Base-by-base conservation (phyloP, 306 rosid genomes). In the Quillaja saponaria region DNA sequence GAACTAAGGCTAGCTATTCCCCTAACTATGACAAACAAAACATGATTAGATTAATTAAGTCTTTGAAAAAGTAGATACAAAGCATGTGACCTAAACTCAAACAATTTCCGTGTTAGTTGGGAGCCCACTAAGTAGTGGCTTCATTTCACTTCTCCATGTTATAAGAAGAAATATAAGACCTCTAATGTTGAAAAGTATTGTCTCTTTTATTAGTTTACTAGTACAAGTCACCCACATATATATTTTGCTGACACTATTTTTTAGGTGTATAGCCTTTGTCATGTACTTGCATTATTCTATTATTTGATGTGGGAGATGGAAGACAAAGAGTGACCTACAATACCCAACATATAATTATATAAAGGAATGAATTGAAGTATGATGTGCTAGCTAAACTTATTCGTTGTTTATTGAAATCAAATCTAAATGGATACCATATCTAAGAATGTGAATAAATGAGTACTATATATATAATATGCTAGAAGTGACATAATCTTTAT, bases 121-220 rank as follows among this genome's bases (percentile, higher is more conserved):
- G 88, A 76, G 73, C 81, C 90, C 84, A 79, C 73, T 64, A 79
- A 66, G 60, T 70, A 69, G 66, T 70, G 80, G 64, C 58, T 72
- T 70, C 56, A 57, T 20, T 69, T 61, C 65, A 40, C 47, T 63
- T 53, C 75, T 44, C 60, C 73, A 74, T 38, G 69, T 59, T 76
- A 42, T 78, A 51, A 62, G 66, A 72, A 66, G n/a, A n/a, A 25
- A 25, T 25, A 79, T 37, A 56, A 53, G 68, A 57, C 61, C 58
- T 68, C 67, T 63, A 35, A 44, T 15, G 11, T 57, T 47, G 63
- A 52, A 77, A 66, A 34, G 15, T 73, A 3, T 64, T 75, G 74
- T 69, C 80, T 74, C 63, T 39, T 38, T 28, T 66, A 59, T n/a
- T 44, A 25, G 47, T 52, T 40, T 74, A 66, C 82, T 74, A 49